These are phyloP conservation scores for Prunus mume DNA, from an alignment of 306 rosid genomes.

Conservation along the genomic window DNA sequence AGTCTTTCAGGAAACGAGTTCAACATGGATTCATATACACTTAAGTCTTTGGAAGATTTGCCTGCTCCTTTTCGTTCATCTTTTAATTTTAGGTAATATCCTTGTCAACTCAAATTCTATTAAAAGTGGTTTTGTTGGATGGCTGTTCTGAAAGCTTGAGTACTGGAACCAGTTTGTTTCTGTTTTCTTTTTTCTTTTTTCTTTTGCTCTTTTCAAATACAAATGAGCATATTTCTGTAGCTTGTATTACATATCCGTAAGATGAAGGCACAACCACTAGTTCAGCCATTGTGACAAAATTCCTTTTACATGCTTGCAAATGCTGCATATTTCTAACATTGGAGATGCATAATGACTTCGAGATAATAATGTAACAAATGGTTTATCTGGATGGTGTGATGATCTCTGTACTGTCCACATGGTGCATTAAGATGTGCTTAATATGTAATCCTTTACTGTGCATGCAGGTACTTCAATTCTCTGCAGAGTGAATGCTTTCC, in stretches of 20 bases:
- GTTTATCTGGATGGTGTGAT: background rate
- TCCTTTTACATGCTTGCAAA: background rate
- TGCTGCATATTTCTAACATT: background rate
- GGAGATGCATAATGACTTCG: background rate
- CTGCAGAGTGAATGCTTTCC: constrained; percentile 98
- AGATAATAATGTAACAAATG: background rate
- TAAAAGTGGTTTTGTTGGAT: constrained; percentile 13
- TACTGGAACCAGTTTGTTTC: background rate
- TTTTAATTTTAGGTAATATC: constrained; percentile 81
- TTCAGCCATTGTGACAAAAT: background rate
- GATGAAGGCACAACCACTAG: background rate
- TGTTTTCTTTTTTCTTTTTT: background rate
- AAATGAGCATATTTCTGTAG: background rate
- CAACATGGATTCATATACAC: constrained; percentile 68
- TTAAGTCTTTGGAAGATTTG: constrained; percentile 81
- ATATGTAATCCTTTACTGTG: background rate
- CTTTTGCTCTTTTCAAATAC: too few relatives aligned
- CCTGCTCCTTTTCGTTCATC: constrained; percentile 65
- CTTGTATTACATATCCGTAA: background rate
- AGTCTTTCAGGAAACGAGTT: constrained; percentile 17
- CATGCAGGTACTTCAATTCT: constrained; percentile 83
- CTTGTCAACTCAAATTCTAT: background rate
- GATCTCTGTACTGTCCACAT: too few relatives aligned
- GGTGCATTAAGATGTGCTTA: background rate
- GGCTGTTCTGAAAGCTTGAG: constrained; percentile 7